Conservation (phyloP, 495 filamentous ascomycete genomes). For the Clavariopsis aquatica region DNA sequence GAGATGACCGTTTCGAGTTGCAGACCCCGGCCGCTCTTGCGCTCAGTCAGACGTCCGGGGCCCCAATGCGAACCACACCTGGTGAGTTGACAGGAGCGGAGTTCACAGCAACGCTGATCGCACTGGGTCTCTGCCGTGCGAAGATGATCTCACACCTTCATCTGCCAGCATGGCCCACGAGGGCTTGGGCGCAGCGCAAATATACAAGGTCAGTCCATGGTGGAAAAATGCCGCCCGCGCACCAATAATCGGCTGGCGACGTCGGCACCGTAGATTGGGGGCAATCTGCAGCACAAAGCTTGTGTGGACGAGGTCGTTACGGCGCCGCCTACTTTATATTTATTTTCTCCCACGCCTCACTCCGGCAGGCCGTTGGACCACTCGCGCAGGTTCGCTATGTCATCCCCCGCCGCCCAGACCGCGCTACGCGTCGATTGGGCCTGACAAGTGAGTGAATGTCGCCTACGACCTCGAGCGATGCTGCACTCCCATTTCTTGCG, state of each 20-base stretch:
- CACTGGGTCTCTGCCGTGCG: background rate
- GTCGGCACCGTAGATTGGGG: slow-evolving; percentile 9
- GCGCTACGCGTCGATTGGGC: background rate
- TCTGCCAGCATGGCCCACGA: background rate
- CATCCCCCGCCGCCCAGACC: slow-evolving; percentile 20
- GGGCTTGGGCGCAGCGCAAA: background rate
- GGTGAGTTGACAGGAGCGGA: background rate
- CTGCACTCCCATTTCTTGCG: background rate
- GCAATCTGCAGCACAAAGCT: slow-evolving; percentile 6
- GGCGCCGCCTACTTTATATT: background rate
- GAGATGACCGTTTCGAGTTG: slow-evolving; percentile 16
- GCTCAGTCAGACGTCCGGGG: background rate
- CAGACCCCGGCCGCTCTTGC: background rate
- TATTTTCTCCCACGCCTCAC: background rate
- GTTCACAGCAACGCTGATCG: background rate
- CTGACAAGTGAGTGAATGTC: background rate
- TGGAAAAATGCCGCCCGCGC: background rate
- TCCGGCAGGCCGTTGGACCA: slow-evolving; percentile 8
- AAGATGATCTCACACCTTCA: background rate
- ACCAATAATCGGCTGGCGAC: background rate
- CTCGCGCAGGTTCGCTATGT: background rate
- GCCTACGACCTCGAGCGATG: slow-evolving; percentile 4
- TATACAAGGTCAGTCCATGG: background rate
- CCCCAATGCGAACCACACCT: background rate
- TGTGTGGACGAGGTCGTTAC: background rate